Evolutionary conservation across 1,284 basidiomycete species (phyloP).

Genomic region (Phlebopus sp.): DNA sequence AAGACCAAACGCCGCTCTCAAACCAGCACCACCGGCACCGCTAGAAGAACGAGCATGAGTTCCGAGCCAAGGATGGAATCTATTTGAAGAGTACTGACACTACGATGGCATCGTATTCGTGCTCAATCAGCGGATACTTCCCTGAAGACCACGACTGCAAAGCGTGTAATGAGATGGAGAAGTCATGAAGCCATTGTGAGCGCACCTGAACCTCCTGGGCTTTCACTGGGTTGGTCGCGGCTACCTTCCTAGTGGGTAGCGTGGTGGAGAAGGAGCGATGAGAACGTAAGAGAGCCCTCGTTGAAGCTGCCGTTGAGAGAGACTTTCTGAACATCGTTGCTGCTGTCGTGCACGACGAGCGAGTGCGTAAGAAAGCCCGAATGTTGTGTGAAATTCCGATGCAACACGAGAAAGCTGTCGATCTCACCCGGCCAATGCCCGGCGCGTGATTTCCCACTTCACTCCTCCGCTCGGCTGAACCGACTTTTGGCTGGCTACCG

Average conservation of each 20-base stretch:
- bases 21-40: constrained; percentile 96
- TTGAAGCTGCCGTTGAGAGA: constrained; percentile 40
- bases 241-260: constrained; percentile 56
- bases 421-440: constrained; percentile 7
- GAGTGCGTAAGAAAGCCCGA: not conserved
- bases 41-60: constrained; percentile 40
- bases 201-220: constrained; percentile 79
- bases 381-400: constrained; percentile 10
- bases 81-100: constrained; percentile 62
- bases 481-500: not conserved
- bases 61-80: constrained; percentile 1
- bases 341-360: not conserved
- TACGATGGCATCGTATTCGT: constrained; percentile 96
- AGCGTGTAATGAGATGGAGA: constrained; percentile 15
- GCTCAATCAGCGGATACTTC: constrained; percentile 96
- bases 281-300: constrained; percentile 45
- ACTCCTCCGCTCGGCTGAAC: constrained; percentile 2
- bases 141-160: constrained; percentile 70
- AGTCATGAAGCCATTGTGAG: constrained; percentile 9
- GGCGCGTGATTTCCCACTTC: constrained; percentile 26
- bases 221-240: constrained; percentile 74
- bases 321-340: constrained; percentile 32
- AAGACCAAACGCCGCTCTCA: constrained; percentile 97
- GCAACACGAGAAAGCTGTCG: constrained; percentile 16
- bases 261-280: constrained; percentile 64